phyloP scores from a whole-genome alignment of 176 grass and related monocot genomes.

The Hsuehochloa calcarea region DNA sequence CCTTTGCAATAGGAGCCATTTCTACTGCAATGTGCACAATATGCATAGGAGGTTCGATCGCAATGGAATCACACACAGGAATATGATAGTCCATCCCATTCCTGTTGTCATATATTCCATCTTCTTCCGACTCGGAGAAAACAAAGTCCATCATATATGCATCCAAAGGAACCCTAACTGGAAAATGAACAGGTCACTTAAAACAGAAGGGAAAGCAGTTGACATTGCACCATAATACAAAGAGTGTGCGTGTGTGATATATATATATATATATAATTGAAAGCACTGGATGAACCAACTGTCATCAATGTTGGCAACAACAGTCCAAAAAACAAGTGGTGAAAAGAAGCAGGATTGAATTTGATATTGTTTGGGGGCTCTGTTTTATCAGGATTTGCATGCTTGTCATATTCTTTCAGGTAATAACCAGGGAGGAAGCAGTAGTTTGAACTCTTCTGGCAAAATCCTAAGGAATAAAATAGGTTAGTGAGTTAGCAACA shows the following conservation, averaged over 20 bases:
- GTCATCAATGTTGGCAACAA: constrained; percentile 21
- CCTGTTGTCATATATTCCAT: constrained; percentile 90
- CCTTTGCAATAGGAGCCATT: constrained; percentile 99
- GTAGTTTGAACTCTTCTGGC: neutral
- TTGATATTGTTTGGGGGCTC: neutral
- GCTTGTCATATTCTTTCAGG: constrained; percentile 3
- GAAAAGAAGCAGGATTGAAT: neutral
- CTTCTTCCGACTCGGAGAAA: constrained; percentile 91
- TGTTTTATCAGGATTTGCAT: constrained; percentile 9
- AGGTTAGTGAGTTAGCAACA: neutral
- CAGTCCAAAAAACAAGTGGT: constrained; percentile 3
- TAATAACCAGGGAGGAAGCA: constrained; percentile 11
- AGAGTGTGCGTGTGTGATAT: neutral
- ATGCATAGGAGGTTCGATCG: constrained; percentile 86
- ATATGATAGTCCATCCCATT: constrained; percentile 89
- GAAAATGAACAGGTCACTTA: constrained; percentile 23
- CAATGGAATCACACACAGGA: constrained; percentile 63
- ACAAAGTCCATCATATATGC: constrained; percentile 99
- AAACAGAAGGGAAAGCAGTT: neutral
- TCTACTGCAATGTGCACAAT: constrained; percentile 95
- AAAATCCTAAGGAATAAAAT: neutral
- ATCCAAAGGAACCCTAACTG: constrained; percentile 88
- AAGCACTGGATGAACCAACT: neutral
- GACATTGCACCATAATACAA: constrained; percentile 7
- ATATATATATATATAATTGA: neutral